Base-by-base conservation (phyloP, 1,284 basidiomycete species). In the Pisolithus thermaeus region DNA sequence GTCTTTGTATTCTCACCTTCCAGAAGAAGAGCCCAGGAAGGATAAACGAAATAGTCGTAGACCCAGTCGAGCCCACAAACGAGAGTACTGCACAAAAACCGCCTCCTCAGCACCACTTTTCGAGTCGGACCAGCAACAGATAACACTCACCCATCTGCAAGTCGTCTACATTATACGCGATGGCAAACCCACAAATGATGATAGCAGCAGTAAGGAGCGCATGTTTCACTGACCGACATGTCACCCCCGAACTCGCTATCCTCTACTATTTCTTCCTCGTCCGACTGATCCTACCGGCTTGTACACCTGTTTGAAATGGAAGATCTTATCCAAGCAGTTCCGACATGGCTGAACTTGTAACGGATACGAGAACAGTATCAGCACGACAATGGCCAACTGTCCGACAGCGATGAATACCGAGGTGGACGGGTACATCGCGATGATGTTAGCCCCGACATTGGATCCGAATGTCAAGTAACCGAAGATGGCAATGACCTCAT, bases 401-500 rank as follows among this genome's bases (percentile, higher is more conserved):
- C 95, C 95, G 56, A 97, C 67, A 38, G 95, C 93, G 56, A 99
- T 90, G 67, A 97, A 90, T 32, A 96, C 70, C 37, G 92, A 93
- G 1, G 90, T 91, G n/a, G 90, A 83, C 2, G 94, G 93, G 63
- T 97, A 97, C 90, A 93, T 94, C 16, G 90, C 89, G 59, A 97
- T 90, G 59, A 97, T 89, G 70, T 97, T 96, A 35, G 87, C 82
- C 40, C 87, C 84, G 56, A 97, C 87, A 61, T 84, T 87, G 44
- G 85, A 84, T 2, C 97, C 97, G 68, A 99, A 99, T 0, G 96
- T 97, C 40, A 97, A 74, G 68, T 99, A 99, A 1, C 97, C 97
- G 59, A 96, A 84, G 35, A 92, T 69, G 7, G 83, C 87, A 58
- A 94, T 88, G 49, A 90, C 65, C 65, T 95, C 90, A 66, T 97